Conservation (phyloP, 2,329 filamentous ascomycete genomes). For the Aspergillus luchuensis region DNA sequence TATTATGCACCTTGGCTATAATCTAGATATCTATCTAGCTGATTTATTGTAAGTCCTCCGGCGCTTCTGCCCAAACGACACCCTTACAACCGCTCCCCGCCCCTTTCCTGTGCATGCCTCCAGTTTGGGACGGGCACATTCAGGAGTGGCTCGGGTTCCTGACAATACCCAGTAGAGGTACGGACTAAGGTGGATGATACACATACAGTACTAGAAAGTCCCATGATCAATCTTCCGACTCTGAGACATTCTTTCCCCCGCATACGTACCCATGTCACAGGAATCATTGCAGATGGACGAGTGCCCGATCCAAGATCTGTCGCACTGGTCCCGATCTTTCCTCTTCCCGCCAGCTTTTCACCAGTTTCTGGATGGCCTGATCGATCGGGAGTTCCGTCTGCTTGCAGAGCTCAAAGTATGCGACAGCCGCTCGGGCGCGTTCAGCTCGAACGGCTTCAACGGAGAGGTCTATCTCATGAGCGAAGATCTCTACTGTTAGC, state of each 20-base stretch:
- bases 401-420: slow-evolving; percentile 34
- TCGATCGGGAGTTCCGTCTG: slow-evolving; percentile 23
- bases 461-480: slow-evolving; percentile 36
- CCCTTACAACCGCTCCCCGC: background rate
- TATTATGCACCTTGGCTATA: background rate
- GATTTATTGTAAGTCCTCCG: background rate
- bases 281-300: slow-evolving; percentile 18
- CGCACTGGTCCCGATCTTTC: slow-evolving; percentile 45
- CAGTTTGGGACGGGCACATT: background rate
- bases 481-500: slow-evolving; percentile 35
- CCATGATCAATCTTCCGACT: slow-evolving; percentile 3
- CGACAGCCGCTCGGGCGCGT: slow-evolving; percentile 39
- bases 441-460: slow-evolving; percentile 41
- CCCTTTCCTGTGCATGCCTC: background rate
- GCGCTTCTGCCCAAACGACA: background rate
- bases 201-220: background rate
- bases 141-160: background rate
- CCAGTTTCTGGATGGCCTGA: slow-evolving; percentile 23
- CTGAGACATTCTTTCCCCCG: slow-evolving; percentile 3
- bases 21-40: background rate
- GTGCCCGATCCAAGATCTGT: slow-evolving; percentile 36
- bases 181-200: background rate
- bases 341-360: slow-evolving; percentile 39
- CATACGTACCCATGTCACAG: slow-evolving; percentile 7
- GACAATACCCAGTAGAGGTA: background rate